These are phyloP conservation scores for Penicillium sp. DNA, from an alignment of 2,329 filamentous ascomycete genomes.

Conservation along the genomic window DNA sequence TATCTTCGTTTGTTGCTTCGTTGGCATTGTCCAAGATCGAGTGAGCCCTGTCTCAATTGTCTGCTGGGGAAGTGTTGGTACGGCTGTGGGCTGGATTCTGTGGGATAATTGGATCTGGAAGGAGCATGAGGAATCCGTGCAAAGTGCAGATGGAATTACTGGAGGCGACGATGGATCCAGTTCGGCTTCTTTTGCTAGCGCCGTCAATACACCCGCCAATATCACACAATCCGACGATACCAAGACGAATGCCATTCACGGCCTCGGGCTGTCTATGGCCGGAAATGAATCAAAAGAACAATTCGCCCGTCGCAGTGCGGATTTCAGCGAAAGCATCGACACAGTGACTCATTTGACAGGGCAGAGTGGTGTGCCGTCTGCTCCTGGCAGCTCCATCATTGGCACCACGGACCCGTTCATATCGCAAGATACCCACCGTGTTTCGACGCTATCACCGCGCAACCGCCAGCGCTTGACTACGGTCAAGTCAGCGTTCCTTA, in stretches of 20 bases:
- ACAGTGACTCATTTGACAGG: conserved; percentile 42
- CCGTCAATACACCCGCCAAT: conserved; percentile 30
- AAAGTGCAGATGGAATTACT: conserved; percentile 27
- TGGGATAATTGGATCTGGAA: conserved; percentile 90
- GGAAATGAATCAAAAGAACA: conserved; percentile 37
- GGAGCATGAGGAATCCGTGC: conserved; percentile 53
- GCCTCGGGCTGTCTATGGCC: conserved; percentile 46
- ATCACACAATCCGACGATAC: conserved; percentile 29
- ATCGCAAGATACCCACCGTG: conserved; percentile 25
- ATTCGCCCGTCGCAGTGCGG: conserved; percentile 30
- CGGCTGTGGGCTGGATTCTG: conserved; percentile 81
- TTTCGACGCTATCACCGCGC: conserved; percentile 50
- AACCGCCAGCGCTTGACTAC: conserved; percentile 71
- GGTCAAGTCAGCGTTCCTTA: conserved; percentile 86
- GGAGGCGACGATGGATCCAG: conserved; percentile 44
- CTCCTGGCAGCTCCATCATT: conserved; percentile 17
- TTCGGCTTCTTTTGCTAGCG: conserved; percentile 39
- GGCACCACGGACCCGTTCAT: conserved; percentile 29
- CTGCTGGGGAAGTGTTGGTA: conserved; percentile 77
- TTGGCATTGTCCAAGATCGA: conserved; percentile 81
- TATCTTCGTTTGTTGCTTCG: conserved; percentile 92
- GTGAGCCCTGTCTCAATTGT: conserved; percentile 90
- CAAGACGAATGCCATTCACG: conserved; percentile 38
- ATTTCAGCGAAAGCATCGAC: conserved; percentile 49
- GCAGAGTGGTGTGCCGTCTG: conserved; percentile 20